Evolutionary conservation across 106 monocot genomes (phyloP), one percentile per base, ranked within the genome.

Genomic region (Hemerocallis citrina): DNA sequence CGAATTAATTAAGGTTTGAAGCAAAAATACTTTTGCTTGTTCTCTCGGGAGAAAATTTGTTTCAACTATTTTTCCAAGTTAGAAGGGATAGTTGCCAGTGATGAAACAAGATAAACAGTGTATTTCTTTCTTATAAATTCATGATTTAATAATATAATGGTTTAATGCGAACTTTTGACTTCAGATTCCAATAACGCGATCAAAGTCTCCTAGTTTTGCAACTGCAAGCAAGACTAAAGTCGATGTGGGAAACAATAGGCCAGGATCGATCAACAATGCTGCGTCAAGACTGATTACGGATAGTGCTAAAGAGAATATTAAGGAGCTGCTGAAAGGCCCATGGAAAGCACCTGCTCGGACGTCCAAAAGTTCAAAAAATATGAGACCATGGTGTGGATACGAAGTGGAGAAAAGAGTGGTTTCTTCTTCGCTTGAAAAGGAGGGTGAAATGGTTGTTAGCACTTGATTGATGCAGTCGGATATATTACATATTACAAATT

Each of bases 321-420:
- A 58, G 57, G 36, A 13, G 9, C 21, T 28, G 15, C 12, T 58
- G 12, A 58, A 37, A 58, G 57, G 57, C 6, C 33, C 4, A 12
- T 33, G 33, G 57, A 58, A 58, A 21, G 57, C 57, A 21, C 57
- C 57, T 22, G 22, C 17, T 37, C 9, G 27, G 21, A 58, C 17
- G 36, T 23, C 35, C 21, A 58, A 58, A 58, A 21, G 3, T 34
- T 22, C 36, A 37, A 8, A 37, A 58, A 58, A 35, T 37, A 31
- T 22, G 9, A 15, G 57, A 20, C 57, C 57, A 21, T 58, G 21
- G 19, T 58, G 36, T 37, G 36, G 34, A 2, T 19, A 35, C 22
- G 57, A 37, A 35, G 11, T 35, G 27, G 57, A 58, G 36, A 58
- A 58, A 58, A 37, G 36, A 27, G 57, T 58, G 34, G 22, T 37